These are phyloP conservation scores for Nakaseomyces nivariensis DNA, from an alignment of 1,139 yeast genomes.

Conservation along the genomic window DNA sequence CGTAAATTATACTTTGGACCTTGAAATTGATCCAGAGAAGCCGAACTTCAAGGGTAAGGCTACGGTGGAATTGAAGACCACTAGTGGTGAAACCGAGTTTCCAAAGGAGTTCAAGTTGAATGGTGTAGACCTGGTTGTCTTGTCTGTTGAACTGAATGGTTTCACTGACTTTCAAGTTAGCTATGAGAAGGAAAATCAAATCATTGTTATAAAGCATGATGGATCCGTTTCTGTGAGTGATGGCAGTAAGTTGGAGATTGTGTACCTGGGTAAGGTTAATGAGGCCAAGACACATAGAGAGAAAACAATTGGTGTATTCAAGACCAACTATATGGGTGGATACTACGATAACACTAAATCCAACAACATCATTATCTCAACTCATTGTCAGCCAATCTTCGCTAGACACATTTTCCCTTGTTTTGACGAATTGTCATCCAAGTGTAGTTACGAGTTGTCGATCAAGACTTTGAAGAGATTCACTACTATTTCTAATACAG, in stretches of 20 bases:
- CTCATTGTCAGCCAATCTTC: slow-evolving; percentile 62
- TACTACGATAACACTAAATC: slow-evolving; percentile 36
- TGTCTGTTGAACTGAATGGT: slow-evolving; percentile 22
- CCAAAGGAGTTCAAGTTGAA: slow-evolving; percentile 34
- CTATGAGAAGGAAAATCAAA: slow-evolving; percentile 35
- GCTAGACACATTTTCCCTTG: slow-evolving; percentile 56
- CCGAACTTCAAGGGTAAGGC: slow-evolving; percentile 47
- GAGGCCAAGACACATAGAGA: slow-evolving; percentile 48
- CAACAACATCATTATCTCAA: slow-evolving; percentile 44
- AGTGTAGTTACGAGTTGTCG: slow-evolving; percentile 41
- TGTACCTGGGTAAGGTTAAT: slow-evolving; percentile 47
- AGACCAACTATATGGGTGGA: slow-evolving; percentile 49
- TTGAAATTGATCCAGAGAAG: slow-evolving; percentile 39
- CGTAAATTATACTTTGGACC: slow-evolving; percentile 34
- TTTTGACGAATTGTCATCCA: slow-evolving; percentile 50
- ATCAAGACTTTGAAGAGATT: slow-evolving; percentile 38
- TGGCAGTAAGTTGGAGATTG: slow-evolving; percentile 11
- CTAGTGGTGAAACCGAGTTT: slow-evolving; percentile 4
- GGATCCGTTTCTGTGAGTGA: slow-evolving; percentile 3
- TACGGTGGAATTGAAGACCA: slow-evolving; percentile 30
- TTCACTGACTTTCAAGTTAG: slow-evolving; percentile 28
- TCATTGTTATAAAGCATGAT: slow-evolving; percentile 24
- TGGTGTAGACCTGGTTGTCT: slow-evolving; percentile 35
- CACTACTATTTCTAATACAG: slow-evolving; percentile 42
- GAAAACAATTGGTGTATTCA: slow-evolving; percentile 55